Base-by-base conservation (phyloP, 495 filamentous ascomycete species). In the Aspergillus sclerotioniger region DNA sequence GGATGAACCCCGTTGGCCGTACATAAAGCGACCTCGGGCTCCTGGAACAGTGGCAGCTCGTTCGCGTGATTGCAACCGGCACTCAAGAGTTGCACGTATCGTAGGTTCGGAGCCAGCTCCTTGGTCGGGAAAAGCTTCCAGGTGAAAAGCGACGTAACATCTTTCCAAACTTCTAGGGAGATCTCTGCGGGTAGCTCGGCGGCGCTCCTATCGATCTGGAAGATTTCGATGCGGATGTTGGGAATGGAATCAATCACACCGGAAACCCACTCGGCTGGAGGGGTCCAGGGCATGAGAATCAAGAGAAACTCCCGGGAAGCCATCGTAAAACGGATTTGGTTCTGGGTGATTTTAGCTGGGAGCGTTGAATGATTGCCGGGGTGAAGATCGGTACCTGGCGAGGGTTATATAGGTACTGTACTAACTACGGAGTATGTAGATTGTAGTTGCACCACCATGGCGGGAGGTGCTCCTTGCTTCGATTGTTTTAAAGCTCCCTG, bases 1-100 rank as follows among this genome's bases (percentile, higher is more conserved):
- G 82, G 83, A 59, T 87, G 84, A 17, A 88, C 74, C 3, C 86
- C 86, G 46, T 77, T 83, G 5, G 82, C 75, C 0, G 84, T 87
- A 35, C 79, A 80, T 47, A 90, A 79, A 0, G 71, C 60, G 44
- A 88, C 73, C 28, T 84, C 68, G 0, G 80, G 80, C 17, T 85
- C 77, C 32, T 60, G 82, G 62, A 82, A 89, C 0, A 89, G 66
- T 10, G 82, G 82, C 15, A 75, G 57, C 3, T 81, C 62, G 4
- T 76, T 48, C 13, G 87, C 58, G 56, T 81, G 82, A 58, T 89
- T 86, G 10, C 75, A 79, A 3, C 87, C 87, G 0, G 87, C 87
- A 47, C 73, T 81, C 55, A 79, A 78, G 7, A 89, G 70, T 59
- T 90, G 87, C 19, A 89, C 77, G 51, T 84, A 75, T 55, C 82